Base-by-base conservation (phyloP, 148 eudicot genomes). In the Salicornia ramosissima region DNA sequence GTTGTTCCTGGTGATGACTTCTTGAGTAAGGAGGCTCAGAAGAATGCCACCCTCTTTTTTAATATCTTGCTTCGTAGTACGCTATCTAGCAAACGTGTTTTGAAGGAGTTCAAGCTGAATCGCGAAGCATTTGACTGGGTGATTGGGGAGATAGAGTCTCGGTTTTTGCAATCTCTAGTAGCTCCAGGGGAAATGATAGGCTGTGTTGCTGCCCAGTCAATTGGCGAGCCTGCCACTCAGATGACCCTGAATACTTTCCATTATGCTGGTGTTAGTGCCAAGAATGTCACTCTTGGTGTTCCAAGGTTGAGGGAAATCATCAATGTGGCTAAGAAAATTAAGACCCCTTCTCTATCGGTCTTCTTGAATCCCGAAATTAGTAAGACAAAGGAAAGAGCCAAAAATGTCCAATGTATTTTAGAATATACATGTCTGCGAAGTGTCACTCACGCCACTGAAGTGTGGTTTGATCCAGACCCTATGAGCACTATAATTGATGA, bases 211-310 rank as follows among this genome's bases (percentile, higher is more conserved):
- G 99, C 99, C 31, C 99, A 94, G 67, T 94, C 99, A n/a, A 94
- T 94, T 78, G 99, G 99, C 71, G 99, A 94, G 76, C 99, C 99
- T 74, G 99, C 99, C 46, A 94, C 99, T 43, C 99, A 94, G 60
- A 94, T 94, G 99, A 94, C 99, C 36, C 88, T 94, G 7, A 94
- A 94, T 69, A 94, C 99, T 45, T 94, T 94, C 74, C 99, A 94
- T 59, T 94, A 87, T 88, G 97, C 99, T 87, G 99, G 99, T 88
- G 99, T 94, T 65, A 94, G 99, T 87, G 99, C 99, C 34, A 94
- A 94, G 86, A 94, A 94, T 83, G 99, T 94, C 75, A 94, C 99
- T 69, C 86, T 94, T 54, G 99, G 99, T 70, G 99, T 94, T 74
- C 99, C 99, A 13, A 78, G 99, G 85, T 86, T 94, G 91, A 88